Evolutionary conservation across 192 early-diverging fungal species (phyloP), one percentile per base, ranked within the genome.

Genomic region (Coemansia sp.): DNA sequence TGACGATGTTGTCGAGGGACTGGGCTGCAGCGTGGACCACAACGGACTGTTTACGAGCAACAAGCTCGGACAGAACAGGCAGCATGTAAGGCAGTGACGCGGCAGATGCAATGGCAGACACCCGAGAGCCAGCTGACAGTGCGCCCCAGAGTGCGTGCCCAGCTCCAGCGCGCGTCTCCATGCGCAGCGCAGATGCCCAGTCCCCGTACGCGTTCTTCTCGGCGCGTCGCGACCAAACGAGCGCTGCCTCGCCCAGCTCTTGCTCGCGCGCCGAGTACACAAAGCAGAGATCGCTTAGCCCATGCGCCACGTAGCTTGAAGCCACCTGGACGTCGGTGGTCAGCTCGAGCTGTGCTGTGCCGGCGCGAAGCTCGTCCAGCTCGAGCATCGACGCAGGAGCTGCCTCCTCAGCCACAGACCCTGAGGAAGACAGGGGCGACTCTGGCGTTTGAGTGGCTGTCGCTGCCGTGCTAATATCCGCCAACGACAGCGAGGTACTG

Each of bases 21-120:
- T 92, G 87, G 23, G 93, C 87, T 2, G 90, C 83, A 10, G 95
- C 93, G 66, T 98, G 95, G 64, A 98, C 85, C 7, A 96, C 94
- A 13, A 91, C 84, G 19, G 91, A 89, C 21, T 84, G 84, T 28
- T 72, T 65, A 21, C 85, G 81, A 7, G 80, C 70, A 7, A 87
- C 89, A 42, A 98, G 90, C 59, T 86, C 77, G 63, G 91, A 88
- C 72, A 98, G 80, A 63, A 94, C 87, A 6, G 94, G 93, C 19
- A 95, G 82, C 94, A 98, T 93, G 57, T 86, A 84, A 14, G 89
- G 82, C 38, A 97, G 85, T 2, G 93, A 90, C 61, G 86, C 87
- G 10, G 90, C 91, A n/a, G 91, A 87, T 1, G 91, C 82, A 52
- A 94, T 75, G 39, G 90, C 90, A 1, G 87, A 77, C 28, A 87